Evolutionary conservation across 2,329 filamentous ascomycete species (phyloP), one percentile per base, ranked within the genome.

Genomic region (Neoarthrinium moseri): DNA sequence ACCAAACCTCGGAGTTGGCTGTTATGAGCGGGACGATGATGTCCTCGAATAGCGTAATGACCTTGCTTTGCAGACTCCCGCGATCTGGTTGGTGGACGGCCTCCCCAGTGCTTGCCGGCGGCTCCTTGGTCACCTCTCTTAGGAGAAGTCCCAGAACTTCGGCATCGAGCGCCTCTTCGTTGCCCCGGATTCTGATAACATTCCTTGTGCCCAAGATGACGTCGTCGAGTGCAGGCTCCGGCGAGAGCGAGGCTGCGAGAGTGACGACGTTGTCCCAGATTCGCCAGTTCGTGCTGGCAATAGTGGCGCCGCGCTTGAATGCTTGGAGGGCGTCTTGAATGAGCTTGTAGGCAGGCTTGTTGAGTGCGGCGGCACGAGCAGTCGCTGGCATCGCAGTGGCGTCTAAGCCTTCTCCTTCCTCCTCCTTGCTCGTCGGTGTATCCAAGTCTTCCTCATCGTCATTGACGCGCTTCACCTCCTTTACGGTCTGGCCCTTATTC

Each of bases 181-280:
- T 85, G 33, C 83, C 77, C 32, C 89, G 83, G 30, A 97, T 81
- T 20, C 86, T 82, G 44, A 96, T 81, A 42, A 97, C 77, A 50
- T 86, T 82, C 32, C 78, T 80, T 48, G 94, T 78, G 0, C 89
- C 89, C 4, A 85, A 75, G 24, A 96, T 71, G 41, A 96, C 81
- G 51, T 96, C 90, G 1, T 74, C 65, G 60, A 90, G 84, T 1
- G 86, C 82, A 0, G 89, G 86, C 2, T 32, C 45, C 0, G 92
- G 91, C 1, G 76, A 77, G 22, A 94, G 79, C 2, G 89, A 87
- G 0, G 88, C 82, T 0, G 89, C 87, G 18, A 97, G 84, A 0
- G 91, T 94, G 47, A 99, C 80, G 13, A 97, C 86, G 58, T 99
- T 99, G 62, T 95, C 89, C 92, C 92, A 97, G 64, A 99, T 96